A percentile compares a stretch with the other conserved stretches of the same genome.
Evolutionary conservation across 768 basidiomycete genomes (phyloP).

Genomic region (Kwoniella botswanensis): DNA sequence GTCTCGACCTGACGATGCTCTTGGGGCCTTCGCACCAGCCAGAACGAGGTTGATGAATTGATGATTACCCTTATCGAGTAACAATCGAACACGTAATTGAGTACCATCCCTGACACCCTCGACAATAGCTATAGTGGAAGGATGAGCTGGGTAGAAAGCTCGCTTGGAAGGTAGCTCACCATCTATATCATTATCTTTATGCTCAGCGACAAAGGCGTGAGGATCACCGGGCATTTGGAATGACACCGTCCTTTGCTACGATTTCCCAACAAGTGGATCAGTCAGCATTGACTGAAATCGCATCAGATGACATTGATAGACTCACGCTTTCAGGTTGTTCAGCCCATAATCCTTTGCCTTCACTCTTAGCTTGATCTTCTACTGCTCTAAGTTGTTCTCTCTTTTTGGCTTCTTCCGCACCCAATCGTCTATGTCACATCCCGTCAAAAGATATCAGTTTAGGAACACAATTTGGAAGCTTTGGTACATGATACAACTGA

Average conservation of each 20-base stretch:
- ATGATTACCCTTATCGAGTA: conserved; percentile 86
- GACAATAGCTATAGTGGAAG: conserved; percentile 70
- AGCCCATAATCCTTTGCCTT: conserved; percentile 76
- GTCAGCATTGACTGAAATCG: background rate
- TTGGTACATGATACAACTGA: conserved; percentile 12
- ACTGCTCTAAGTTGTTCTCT: conserved; percentile 66
- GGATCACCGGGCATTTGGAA: conserved; percentile 90
- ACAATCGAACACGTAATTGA: conserved; percentile 81
- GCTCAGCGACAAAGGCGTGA: conserved; percentile 82
- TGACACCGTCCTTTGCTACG: conserved; percentile 72
- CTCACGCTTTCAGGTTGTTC: conserved; percentile 56
- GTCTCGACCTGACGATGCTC: conserved; percentile 49
- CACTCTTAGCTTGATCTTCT: conserved; percentile 53
- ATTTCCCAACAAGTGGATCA: background rate
- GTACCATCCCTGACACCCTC: conserved; percentile 94
- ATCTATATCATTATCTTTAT: conserved; percentile 89
- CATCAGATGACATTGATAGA: background rate
- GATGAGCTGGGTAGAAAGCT: background rate
- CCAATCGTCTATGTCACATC: conserved; percentile 45
- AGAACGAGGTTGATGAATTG: conserved; percentile 78
- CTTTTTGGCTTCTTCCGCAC: conserved; percentile 77
- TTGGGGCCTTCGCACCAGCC: conserved; percentile 57
- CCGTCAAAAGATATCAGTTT: background rate
- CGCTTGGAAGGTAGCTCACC: conserved; percentile 62
- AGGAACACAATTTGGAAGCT: background rate